phyloP scores from a whole-genome alignment of 805 yeast species.

The Saccharomyces mikatae region DNA sequence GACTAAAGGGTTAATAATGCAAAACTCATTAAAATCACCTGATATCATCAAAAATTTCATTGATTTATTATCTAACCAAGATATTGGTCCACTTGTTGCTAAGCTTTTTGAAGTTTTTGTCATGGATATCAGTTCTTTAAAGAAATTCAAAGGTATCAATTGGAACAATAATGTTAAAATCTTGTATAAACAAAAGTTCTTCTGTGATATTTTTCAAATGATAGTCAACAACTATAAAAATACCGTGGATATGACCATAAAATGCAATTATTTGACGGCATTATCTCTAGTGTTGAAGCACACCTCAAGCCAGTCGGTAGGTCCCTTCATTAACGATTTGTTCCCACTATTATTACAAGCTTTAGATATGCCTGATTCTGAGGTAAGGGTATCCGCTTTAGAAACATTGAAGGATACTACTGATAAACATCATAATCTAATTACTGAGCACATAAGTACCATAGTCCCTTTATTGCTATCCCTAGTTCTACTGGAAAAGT shows the following conservation, averaged over 20 bases:
- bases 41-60: conserved; percentile 31
- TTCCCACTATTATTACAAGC: conserved; percentile 69
- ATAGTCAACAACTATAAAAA: conserved; percentile 42
- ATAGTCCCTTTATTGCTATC: conserved; percentile 48
- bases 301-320: conserved; percentile 53
- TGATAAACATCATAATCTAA: conserved; percentile 45
- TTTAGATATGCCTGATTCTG: conserved; percentile 38
- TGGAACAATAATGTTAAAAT: conserved; percentile 51
- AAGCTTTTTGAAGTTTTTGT: conserved; percentile 56
- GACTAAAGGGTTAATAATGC: conserved; percentile 59
- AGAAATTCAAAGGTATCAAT: conserved; percentile 37
- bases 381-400: conserved; percentile 53
- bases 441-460: conserved; percentile 46
- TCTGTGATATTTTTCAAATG: conserved; percentile 49
- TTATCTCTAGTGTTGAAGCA: conserved; percentile 60
- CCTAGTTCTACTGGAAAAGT: conserved; percentile 15
- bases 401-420: conserved; percentile 50
- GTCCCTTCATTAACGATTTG: conserved; percentile 54
- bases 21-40: conserved; percentile 38
- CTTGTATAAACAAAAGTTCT: conserved; percentile 75
- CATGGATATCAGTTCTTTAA: conserved; percentile 56
- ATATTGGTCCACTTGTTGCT: conserved; percentile 36
- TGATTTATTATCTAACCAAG: conserved; percentile 29
- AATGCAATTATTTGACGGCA: conserved; percentile 53
- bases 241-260: conserved; percentile 21